Base-by-base conservation (phyloP, 2,329 filamentous ascomycete genomes). In the Aspergillus hortae region DNA sequence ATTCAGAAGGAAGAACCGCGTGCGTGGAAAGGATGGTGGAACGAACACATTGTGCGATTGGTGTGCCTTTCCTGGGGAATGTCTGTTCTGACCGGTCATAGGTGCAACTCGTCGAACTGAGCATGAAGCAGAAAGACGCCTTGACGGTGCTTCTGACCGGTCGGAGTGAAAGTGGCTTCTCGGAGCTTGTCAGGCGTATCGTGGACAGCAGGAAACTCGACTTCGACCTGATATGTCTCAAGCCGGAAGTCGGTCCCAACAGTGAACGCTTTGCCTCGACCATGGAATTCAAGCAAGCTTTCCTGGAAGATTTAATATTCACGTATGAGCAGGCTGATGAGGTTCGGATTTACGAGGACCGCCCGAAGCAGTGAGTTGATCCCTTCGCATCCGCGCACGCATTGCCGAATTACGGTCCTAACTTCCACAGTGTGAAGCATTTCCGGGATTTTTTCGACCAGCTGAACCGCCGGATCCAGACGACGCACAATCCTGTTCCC, bases 11-110 rank as follows among this genome's bases (percentile, higher is more conserved):
- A 97, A 72, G 92, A 97, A 69, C 77, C 81, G 40, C 84, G 85
- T 21, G 92, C 83, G 9, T 99, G 92, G 92, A 77, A 88, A 52
- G 91, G 91, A 33, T 96, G 90, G 88, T 99, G 94, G 94, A 97
- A 97, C 66, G 92, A 97, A 67, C 85, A 88, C 62, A 86, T 99
- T 59, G 83, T 80, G 61, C 53, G 86, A 84, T 33, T 45, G 48
- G 49, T 30, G 43, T 51, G 40, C 15, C 17, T 25, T 48, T 38
- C 46, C 30, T 35, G 21, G 47, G 51, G 36, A 36, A 41, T 61
- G 17, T 55, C 66, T 21, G 6, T 42, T 42, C 40, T 67, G 56
- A 67, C 57, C 45, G 23, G 58, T 53, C 53, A n/a, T 59, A 77
- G 74, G 71, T 79, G 49, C 83, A 91, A 62, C 81, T 97, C 27